Conservation (phyloP, 2,329 filamentous ascomycete species). For the Paraphoma sp. region DNA sequence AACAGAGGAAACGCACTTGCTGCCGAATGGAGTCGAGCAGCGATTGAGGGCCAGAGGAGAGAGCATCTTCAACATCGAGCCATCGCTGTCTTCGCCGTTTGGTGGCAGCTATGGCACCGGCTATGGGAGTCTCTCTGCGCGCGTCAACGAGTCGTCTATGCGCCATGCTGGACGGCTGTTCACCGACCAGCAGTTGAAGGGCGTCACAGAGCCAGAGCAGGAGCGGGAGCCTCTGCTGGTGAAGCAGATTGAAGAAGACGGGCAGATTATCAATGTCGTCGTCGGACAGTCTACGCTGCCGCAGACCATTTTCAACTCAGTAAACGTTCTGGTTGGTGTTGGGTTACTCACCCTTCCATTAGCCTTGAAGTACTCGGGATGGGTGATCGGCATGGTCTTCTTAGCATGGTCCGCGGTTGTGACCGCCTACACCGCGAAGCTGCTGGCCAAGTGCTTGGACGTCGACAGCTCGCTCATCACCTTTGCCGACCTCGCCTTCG, state of each 20-base stretch:
- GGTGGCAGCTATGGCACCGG: conserved; percentile 74
- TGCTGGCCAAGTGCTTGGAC: conserved; percentile 88
- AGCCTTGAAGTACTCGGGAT: conserved; percentile 85
- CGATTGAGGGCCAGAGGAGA: conserved; percentile 46
- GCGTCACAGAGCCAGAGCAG: conserved; percentile 51
- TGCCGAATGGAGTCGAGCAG: conserved; percentile 36
- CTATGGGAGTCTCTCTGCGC: conserved; percentile 65
- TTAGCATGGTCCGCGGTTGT: conserved; percentile 75
- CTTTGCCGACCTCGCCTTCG: conserved; percentile 90
- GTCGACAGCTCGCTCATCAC: conserved; percentile 86
- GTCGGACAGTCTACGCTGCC: conserved; percentile 94
- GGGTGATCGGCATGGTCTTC: conserved; percentile 81
- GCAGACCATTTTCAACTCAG: conserved; percentile 95
- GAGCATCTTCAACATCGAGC: conserved; percentile 57
- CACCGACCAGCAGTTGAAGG: conserved; percentile 54
- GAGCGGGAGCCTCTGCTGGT: conserved; percentile 78
- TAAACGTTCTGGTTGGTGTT: conserved; percentile 90
- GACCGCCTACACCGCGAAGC: conserved; percentile 84
- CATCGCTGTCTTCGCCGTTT: conserved; percentile 69
- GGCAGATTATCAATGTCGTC: conserved; percentile 82
- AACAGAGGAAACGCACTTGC: conserved; percentile 38
- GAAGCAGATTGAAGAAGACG: conserved; percentile 83
- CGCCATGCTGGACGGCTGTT: conserved; percentile 61
- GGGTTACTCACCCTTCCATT: conserved; percentile 88
- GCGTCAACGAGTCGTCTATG: conserved; percentile 63